phyloP scores from a whole-genome alignment of 441 rosid species.

The Erysimum pusillum region DNA sequence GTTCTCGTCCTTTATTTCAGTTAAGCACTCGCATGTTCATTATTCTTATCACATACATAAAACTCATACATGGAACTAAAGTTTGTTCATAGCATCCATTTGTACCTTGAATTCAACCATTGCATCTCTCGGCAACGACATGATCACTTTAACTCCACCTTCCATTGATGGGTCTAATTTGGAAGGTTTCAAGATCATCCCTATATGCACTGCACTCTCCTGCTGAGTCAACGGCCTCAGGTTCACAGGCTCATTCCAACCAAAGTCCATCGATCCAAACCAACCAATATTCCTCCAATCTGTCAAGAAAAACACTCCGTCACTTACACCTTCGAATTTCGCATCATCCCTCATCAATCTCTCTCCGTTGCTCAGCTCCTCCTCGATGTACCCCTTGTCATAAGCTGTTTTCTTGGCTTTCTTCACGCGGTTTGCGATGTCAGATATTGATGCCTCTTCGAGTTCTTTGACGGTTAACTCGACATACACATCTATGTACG shows the following conservation, averaged over 20 bases:
- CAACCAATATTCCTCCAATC: constrained; percentile 59
- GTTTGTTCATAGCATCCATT: constrained; percentile 34
- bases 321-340: constrained; percentile 41
- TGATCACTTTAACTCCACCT: constrained; percentile 57
- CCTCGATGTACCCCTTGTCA: constrained; percentile 30
- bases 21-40: no score
- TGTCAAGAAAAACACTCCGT: constrained; percentile 46
- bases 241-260: constrained; percentile 49
- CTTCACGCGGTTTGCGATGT: no score
- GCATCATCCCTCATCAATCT: constrained; percentile 28
- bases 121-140: constrained; percentile 52
- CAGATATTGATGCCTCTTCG: no score
- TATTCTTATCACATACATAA: no score
- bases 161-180: constrained; percentile 19
- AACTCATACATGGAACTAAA: no score
- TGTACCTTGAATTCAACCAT: constrained; percentile 53
- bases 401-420: background rate
- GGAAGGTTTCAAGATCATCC: no score
- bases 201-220: no score
- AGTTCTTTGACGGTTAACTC: constrained; percentile 25
- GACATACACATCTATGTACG: constrained; percentile 42
- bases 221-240: no score
- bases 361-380: constrained; percentile 32
- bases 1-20: no score
- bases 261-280: constrained; percentile 49